Evolutionary conservation across 345 rosid genomes (phyloP).

Genomic region (Mercurialis annua): DNA sequence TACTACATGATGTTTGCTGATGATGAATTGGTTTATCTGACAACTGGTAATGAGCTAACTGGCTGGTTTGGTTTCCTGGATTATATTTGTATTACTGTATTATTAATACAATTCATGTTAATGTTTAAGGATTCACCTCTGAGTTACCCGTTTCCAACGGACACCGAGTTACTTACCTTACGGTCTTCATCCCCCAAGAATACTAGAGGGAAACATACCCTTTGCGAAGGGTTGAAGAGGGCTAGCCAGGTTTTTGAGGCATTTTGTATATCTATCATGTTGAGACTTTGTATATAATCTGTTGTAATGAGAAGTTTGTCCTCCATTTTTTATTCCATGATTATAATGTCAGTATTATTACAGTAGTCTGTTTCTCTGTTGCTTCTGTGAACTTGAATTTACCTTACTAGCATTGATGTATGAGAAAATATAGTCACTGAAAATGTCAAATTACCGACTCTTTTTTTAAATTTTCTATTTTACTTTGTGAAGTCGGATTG

Average conservation of each 20-base stretch:
- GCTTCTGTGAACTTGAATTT: background rate
- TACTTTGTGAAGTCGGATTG: too few species aligned
- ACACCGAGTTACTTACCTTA: too few species aligned
- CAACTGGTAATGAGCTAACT: conserved; percentile 3
- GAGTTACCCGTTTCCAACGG: too few species aligned
- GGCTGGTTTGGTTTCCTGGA: conserved; percentile 11
- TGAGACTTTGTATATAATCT: conserved; percentile 25
- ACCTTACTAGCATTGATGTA: too few species aligned
- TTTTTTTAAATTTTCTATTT: too few species aligned
- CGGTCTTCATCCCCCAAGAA: too few species aligned
- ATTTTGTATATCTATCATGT: background rate
- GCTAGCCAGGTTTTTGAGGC: conserved; percentile 6
- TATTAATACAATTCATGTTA: conserved; percentile 4
- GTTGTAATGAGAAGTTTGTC: conserved; percentile 23
- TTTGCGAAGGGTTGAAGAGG: background rate
- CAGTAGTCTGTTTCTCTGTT: background rate
- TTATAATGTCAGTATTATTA: background rate
- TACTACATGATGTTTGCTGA: background rate
- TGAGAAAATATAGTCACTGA: background rate
- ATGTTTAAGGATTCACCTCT: too few species aligned
- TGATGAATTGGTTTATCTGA: background rate
- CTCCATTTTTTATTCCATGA: conserved; percentile 12
- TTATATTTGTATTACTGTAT: background rate
- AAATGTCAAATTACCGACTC: too few species aligned
- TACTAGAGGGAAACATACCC: too few species aligned